Base-by-base conservation (phyloP, 768 basidiomycete species). In the Obba rivulosa region DNA sequence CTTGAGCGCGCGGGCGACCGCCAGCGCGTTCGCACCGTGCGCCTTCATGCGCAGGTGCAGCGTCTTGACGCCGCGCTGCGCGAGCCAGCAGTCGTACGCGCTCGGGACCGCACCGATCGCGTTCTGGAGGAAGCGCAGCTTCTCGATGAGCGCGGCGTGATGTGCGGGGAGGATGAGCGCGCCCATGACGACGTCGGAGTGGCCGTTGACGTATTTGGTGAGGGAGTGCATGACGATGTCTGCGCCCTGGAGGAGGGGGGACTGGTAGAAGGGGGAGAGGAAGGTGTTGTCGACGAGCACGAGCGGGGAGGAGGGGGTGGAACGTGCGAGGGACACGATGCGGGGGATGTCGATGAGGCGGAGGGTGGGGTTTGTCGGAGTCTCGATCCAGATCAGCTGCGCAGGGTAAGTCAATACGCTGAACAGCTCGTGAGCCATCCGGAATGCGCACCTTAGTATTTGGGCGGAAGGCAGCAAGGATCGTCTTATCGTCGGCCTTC, bases 231-330 rank as follows among this genome's bases (percentile, higher is more conserved):
- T 52, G 56, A 92, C 88, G 55, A 96, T 71, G 63, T 95, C 92
- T 13, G 92, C 95, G 13, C 86, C 81, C 22, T 79, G 83, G 48
- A 86, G 76, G 28, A 97, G 81, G 0, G 94, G 94, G 0, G 90
- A 91, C 34, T 82, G 78, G 72, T 86, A 97, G 71, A 83, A 97
- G 0, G 95, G 91, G 0, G 92, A 94, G 35, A 92, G 75, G 78
- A 95, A 96, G 20, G 93, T 96, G 70, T 89, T 92, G 73, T 97
- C 94, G 39, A 97, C 87, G 41, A 94, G 78, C 13, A 99, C 79
- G 23, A 92, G 71, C 0, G 94, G 93, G 0, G 67, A 62, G 0
- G 80, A 74, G 0, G 80, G 76, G 44, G 86, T 82, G 0, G 79
- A 70, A 46, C 73, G 78, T 2, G 83, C 83, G 43, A 95, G 68